These are phyloP conservation scores for Curvularia hawaiiensis DNA, from an alignment of 2,329 filamentous ascomycete species.

Conservation along the genomic window DNA sequence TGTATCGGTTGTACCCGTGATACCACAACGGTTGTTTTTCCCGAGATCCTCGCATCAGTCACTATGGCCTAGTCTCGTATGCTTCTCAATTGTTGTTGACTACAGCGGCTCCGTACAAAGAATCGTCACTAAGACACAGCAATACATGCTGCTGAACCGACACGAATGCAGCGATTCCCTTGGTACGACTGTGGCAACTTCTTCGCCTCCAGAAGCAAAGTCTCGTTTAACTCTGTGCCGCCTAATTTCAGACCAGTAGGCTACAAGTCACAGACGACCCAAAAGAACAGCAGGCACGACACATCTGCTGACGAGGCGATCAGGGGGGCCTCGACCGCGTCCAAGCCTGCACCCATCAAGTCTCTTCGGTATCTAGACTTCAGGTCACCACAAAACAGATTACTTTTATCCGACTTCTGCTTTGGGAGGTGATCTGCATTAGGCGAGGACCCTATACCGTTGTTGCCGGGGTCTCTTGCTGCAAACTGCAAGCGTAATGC, in stretches of 20 bases:
- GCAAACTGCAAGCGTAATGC: background rate
- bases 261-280: background rate
- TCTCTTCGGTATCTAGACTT: background rate
- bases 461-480: background rate
- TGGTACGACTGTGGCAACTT: background rate
- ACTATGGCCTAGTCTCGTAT: background rate
- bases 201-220: slow-evolving; percentile 4
- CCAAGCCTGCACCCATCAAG: background rate
- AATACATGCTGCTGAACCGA: background rate
- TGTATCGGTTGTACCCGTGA: background rate
- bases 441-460: background rate
- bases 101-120: background rate
- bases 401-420: background rate
- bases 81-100: background rate
- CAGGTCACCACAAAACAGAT: background rate
- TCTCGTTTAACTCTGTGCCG: background rate
- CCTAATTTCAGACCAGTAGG: background rate
- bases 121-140: background rate
- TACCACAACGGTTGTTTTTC: background rate
- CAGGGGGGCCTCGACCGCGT: background rate
- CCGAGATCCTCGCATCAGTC: background rate
- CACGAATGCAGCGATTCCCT: background rate
- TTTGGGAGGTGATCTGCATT: background rate
- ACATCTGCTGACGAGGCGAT: background rate
- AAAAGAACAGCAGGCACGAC: background rate